A percentile compares a stretch with the other conserved stretches of the same genome.
Evolutionary conservation across 495 filamentous ascomycete species (phyloP).

Genomic region (Chlorociboria aeruginascens): DNA sequence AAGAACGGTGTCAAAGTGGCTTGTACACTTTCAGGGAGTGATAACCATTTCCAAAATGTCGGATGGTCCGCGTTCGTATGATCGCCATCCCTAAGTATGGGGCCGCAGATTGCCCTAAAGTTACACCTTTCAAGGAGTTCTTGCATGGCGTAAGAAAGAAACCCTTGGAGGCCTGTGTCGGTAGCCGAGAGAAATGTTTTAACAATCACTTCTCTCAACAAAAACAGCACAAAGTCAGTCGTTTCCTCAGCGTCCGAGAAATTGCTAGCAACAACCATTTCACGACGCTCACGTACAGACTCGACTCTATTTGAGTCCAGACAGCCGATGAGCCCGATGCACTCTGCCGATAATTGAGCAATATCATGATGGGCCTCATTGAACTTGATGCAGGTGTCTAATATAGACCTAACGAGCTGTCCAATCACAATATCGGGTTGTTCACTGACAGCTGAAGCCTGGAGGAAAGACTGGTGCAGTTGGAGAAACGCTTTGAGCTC

Average conservation of each 20-base stretch:
- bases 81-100: constrained; percentile 19
- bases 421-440: constrained; percentile 69
- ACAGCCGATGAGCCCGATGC: constrained; percentile 79
- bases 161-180: constrained; percentile 77
- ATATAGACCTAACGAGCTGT: constrained; percentile 57
- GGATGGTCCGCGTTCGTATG: neutral
- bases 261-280: constrained; percentile 75
- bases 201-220: constrained; percentile 77
- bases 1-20: constrained; percentile 78
- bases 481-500: constrained; percentile 66
- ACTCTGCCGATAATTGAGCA: constrained; percentile 59
- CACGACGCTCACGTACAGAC: constrained; percentile 56
- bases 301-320: constrained; percentile 87
- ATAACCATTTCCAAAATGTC: constrained; percentile 55
- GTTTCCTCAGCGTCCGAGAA: constrained; percentile 71
- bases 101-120: constrained; percentile 43
- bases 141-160: constrained; percentile 88
- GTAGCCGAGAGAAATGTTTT: constrained; percentile 82
- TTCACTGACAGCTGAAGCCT: constrained; percentile 70
- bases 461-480: constrained; percentile 65
- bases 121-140: constrained; percentile 68
- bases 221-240: constrained; percentile 72
- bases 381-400: constrained; percentile 75
- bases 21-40: constrained; percentile 59
- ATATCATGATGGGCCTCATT: constrained; percentile 54